A percentile compares a stretch with the other conserved stretches of the same genome.
phyloP scores from a whole-genome alignment of 164 flowering plant genomes.

The Dillenia suffruticosa region DNA sequence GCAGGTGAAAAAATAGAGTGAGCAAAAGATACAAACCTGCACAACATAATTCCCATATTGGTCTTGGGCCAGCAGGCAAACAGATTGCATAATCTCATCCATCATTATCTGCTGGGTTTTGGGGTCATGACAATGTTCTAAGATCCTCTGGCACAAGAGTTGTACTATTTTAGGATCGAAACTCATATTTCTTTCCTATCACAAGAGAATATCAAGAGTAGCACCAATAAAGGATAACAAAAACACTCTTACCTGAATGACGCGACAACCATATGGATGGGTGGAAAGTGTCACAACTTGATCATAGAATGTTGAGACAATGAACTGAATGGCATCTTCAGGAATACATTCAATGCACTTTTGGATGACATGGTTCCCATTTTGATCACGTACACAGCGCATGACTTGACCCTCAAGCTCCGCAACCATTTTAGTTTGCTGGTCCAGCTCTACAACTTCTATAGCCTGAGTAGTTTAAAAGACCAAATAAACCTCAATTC shows the following conservation, averaged over 20 bases:
- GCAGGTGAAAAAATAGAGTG: background rate
- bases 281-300: constrained; percentile 92
- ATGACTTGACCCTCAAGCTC: constrained; percentile 92
- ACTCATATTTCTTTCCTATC: background rate
- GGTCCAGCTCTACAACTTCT: constrained; percentile 95
- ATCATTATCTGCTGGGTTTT: constrained; percentile 80
- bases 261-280: constrained; percentile 98
- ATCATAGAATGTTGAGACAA: constrained; percentile 75
- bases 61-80: constrained; percentile 89
- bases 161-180: background rate
- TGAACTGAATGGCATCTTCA: constrained; percentile 83
- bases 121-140: constrained; percentile 80
- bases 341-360: constrained; percentile 98
- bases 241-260: constrained; percentile 65
- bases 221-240: background rate
- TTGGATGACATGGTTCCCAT: constrained; percentile 98
- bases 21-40: constrained; percentile 57
- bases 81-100: constrained; percentile 82
- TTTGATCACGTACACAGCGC: constrained; percentile 98
- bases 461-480: constrained; percentile 56
- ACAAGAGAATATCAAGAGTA: background rate
- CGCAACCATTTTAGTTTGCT: constrained; percentile 81
- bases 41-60: constrained; percentile 99
- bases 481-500: too few species aligned
- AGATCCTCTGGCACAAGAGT: constrained; percentile 52